Base-by-base conservation (phyloP, 306 rosid species). In the Vigna angularis region DNA sequence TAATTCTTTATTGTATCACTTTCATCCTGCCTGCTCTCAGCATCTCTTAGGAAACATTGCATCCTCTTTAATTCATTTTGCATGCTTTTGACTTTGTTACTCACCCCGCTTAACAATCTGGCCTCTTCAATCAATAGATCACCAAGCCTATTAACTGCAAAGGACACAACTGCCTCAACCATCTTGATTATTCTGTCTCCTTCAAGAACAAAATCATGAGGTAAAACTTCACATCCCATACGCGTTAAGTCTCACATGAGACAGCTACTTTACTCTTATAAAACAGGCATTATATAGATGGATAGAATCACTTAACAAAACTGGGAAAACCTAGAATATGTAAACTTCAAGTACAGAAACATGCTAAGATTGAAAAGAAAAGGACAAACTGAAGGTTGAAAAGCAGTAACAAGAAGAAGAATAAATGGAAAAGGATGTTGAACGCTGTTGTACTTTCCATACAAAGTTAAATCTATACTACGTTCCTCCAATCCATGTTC, bases 11-110 rank as follows among this genome's bases (percentile, higher is more conserved):
- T 68, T 10, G 58, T 79, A 50, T 76, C 83, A 67, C 68, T 70
- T 79, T 82, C 82, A 47, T 66, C 67, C 50, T 79, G 85, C 75
- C 61, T 84, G 45, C 67, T 68, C 47, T 85, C 88, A 15, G 88
- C 90, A 61, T 89, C 88, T 70, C 67, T 77, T 36, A 87, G 66
- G 81, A 85, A 89, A 74, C 85, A 77, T 36, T 74, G 79, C 88
- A 87, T 87, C 76, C 76, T 66, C 63, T 32, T 85, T 26, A 87
- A 53, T 49, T 89, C 90, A 74, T 3, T 36, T 67, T 78, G 70
- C 81, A 87, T 10, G 49, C 73, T 38, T 20, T 50, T 45, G 15
- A 87, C 83, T 61, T 77, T 44, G 16, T 18, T 17, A 0, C 65
- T 36, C 10, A 84, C 89, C 55, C 89, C 89, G 10, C 5, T 2